Evolutionary conservation across 140 eudicot species (phyloP), one percentile per base, ranked within the genome.

Genomic region (Stevia rebaudiana): DNA sequence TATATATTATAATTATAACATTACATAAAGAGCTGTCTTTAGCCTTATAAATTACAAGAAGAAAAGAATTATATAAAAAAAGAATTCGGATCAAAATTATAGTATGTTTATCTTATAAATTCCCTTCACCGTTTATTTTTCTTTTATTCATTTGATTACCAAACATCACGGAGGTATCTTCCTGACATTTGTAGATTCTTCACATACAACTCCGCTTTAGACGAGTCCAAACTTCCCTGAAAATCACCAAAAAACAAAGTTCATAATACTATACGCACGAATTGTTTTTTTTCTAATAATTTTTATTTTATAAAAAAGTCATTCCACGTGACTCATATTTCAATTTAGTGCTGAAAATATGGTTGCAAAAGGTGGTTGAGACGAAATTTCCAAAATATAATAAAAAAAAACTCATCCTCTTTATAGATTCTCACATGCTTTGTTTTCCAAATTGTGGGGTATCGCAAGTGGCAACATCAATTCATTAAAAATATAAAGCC

Each of bases 121-220:
- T n/a, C 33, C 19, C 64, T 30, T 65, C 67, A 21, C 43, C 74
- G 35, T 23, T 63, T 52, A 6, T 23, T 63, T 44, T 16, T 13
- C 21, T 15, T 23, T 30, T 40, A 24, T 23, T 63, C 44, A 12
- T 69, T 2, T 3, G 74, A 68, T 79, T 65, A 94, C 99, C 99
- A 94, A n/a, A 94, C 94, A 64, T 88, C 97, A 28, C 99, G 95
- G 12, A 83, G 79, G 61, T 94, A 94, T 67, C 97, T 85, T 71
- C 99, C 99, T 18, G 76, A 76, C 77, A 68, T 86, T 66, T 94
- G 99, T 79, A 94, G 79, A 68, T 85, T 86, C 83, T 94, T 94
- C 77, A 94, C 94, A 58, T 69, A 69, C 74, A 82, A 67, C 81
- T 83, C 97, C 0, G 97, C 86, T 70, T 88, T 61, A 1, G 95